phyloP scores from a whole-genome alignment of 495 filamentous ascomycete species.

The Viridothelium virens region DNA sequence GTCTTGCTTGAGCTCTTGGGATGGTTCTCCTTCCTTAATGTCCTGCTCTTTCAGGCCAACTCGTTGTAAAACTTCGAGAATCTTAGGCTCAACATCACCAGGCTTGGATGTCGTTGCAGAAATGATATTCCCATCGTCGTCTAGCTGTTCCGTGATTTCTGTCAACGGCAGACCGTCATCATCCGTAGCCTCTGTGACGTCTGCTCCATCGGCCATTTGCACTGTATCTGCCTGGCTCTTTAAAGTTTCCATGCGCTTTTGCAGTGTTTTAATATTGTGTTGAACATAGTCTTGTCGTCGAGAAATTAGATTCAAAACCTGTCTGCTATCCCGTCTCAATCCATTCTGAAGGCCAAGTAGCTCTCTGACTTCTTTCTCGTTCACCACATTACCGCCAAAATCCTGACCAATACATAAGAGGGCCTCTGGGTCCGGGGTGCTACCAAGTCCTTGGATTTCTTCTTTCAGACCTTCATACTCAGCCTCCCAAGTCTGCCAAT shows the following conservation, averaged over 20 bases:
- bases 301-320: slow-evolving; percentile 62
- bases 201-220: slow-evolving; percentile 7
- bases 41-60: slow-evolving; percentile 50
- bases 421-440: slow-evolving; percentile 44
- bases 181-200: slow-evolving; percentile 37
- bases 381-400: slow-evolving; percentile 48
- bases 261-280: slow-evolving; percentile 62
- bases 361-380: slow-evolving; percentile 55
- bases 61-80: slow-evolving; percentile 61
- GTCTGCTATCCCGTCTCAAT: slow-evolving; percentile 39
- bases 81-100: slow-evolving; percentile 51
- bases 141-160: slow-evolving; percentile 85
- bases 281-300: slow-evolving; percentile 81
- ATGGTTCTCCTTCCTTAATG: slow-evolving; percentile 20
- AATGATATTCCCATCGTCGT: slow-evolving; percentile 83
- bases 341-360: slow-evolving; percentile 52
- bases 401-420: slow-evolving; percentile 45
- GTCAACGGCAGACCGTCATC: slow-evolving; percentile 67
- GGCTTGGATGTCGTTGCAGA: slow-evolving; percentile 50
- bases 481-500: slow-evolving; percentile 83
- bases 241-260: slow-evolving; percentile 58
- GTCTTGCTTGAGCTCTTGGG: slow-evolving; percentile 12
- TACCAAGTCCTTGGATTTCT: slow-evolving; percentile 53
- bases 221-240: slow-evolving; percentile 59
- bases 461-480: slow-evolving; percentile 87